Evolutionary conservation across 257 asterid species (phyloP), one percentile per base, ranked within the genome.

Genomic region (Ilex aquifolium): DNA sequence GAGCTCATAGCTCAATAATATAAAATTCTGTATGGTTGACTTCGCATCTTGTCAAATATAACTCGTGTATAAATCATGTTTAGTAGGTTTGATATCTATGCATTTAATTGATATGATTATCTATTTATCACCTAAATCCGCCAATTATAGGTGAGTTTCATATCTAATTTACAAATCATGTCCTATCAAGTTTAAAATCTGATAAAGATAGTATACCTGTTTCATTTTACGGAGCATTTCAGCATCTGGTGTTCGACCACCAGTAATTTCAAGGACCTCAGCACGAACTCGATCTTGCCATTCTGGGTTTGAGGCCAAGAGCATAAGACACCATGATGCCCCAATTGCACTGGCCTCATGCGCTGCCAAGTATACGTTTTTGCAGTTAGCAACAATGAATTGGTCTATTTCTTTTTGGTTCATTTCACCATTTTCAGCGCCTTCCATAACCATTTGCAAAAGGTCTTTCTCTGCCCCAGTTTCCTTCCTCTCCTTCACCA

Each of bases 251-350:
- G 69, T 54, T 36, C 27, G 72, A 13, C 81, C 85, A 2, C 50
- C 44, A 51, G 81, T 76, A 31, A 77, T 61, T 32, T 69, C 65
- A 8, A 66, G 42, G 30, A 79, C 81, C 69, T 82, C 88, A 2
- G 63, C 55, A 11, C 81, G 62, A 0, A 73, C 61, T 0, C 76
- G 76, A 2, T 64, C 69, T 40, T 82, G 88, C 85, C 88, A 82
- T 17, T 74, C 72, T 0, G 83, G 83, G 57, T 77, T 72, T 2
- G 82, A 74, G 17, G 88, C 88, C 62, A 82, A 32, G 39, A 77
- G 62, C 88, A 82, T 79, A 31, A 82, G 72, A 55, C 82, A 77
- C 88, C 88, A 82, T 0, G 85, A 71, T 29, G 85, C 88, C 0
- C 83, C 69, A 14, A 79, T 60, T 0, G 85, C 88, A 3, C 83